These are phyloP conservation scores for Spergularia marina DNA, from an alignment of 148 eudicot genomes.

Conservation along the genomic window DNA sequence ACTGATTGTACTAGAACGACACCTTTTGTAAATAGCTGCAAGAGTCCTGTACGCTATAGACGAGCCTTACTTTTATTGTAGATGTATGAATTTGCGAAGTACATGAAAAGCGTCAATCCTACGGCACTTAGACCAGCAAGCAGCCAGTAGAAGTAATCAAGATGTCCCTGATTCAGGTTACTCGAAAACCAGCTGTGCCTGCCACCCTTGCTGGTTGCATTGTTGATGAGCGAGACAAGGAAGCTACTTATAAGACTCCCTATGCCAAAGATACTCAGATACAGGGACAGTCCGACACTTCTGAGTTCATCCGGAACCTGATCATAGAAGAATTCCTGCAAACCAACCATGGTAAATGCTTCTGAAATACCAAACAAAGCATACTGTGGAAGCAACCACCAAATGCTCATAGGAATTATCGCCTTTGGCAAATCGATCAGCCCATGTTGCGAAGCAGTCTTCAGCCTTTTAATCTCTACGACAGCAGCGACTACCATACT, in stretches of 20 bases:
- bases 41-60: too few species aligned
- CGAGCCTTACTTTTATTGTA: conserved; percentile 16
- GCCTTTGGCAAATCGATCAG: conserved; percentile 40
- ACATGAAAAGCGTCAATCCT: conserved; percentile 24
- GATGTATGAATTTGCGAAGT: conserved; percentile 29
- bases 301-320: conserved; percentile 51
- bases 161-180: conserved; percentile 49
- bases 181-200: conserved; percentile 45
- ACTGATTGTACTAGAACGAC: neutral
- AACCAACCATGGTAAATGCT: conserved; percentile 49
- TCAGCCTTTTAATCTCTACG: conserved; percentile 39
- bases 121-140: conserved; percentile 31
- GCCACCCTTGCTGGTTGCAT: conserved; percentile 31
- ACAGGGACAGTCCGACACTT: conserved; percentile 53
- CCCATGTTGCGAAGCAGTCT: conserved; percentile 36
- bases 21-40: too few species aligned
- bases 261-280: conserved; percentile 47
- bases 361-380: conserved; percentile 38
- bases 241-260: conserved; percentile 59
- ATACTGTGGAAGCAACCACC: conserved; percentile 67
- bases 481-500: conserved; percentile 47
- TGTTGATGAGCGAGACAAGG: conserved; percentile 41
- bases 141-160: conserved; percentile 51
- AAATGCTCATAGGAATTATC: conserved; percentile 49
- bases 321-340: conserved; percentile 69